Evolutionary conservation across 1,284 basidiomycete species (phyloP), one percentile per base, ranked within the genome.

Genomic region (Pseudozyma sp.): DNA sequence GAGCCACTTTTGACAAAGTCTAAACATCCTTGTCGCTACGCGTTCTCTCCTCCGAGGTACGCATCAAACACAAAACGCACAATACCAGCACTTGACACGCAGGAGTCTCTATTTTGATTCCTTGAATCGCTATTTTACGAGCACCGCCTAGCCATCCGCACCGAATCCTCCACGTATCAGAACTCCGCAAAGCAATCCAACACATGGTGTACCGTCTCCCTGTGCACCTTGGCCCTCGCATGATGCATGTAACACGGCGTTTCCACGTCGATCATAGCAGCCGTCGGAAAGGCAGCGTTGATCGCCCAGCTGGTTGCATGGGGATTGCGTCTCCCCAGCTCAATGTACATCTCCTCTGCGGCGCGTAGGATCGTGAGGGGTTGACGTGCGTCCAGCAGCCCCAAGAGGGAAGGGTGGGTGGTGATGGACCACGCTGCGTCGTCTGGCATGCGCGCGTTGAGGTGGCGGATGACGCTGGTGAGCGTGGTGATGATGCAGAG

Each of bases 401-500:
- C 60, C 8, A 71, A 42, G 0, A 75, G 44, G 44, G 29, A 17
- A 0, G 44, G 50, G 13, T 70, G 52, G n/a, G 43, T 58, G 31
- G 68, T 56, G 51, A 75, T 75, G 43, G 4, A 4, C 72, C 72
- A 75, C 0, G 68, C 68, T 24, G 49, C 51, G 4, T 70, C 51
- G 31, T 75, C 72, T 3, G 68, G 54, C 29, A 75, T 51, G 29
- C 57, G 37, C 5, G 35, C 17, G 24, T 34, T 45, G 19, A 75
- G 33, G 33, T 61, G 52, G 7, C 31, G 48, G 14, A 67, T 43
- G 31, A 58, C 57, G 17, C 39, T 31, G 34, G 60, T 55, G 13
- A 75, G 54, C 8, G 60, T 61, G 10, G 45, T 34, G 19, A 71
- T 37, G 44, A 75, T 67, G 42, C 56, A 50, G 19, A 74, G 48